Evolutionary conservation across 176 grass and related monocot genomes (phyloP).

Genomic region (Musa troglodytarum): DNA sequence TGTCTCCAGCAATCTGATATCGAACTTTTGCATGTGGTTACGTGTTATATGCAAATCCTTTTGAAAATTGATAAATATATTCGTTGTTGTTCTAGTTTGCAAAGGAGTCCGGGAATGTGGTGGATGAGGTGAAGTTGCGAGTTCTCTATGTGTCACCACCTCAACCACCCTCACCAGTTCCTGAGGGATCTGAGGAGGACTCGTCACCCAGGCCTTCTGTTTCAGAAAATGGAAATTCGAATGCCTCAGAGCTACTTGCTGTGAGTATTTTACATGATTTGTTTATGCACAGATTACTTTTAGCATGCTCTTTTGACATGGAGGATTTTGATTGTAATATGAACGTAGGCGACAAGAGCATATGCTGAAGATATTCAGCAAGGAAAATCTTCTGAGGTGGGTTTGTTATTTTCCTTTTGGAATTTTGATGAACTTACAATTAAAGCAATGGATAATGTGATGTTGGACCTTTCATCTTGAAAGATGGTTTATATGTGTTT

Average conservation of each 20-base stretch:
- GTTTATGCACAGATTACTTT: conserved; percentile 8
- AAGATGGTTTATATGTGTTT: background rate
- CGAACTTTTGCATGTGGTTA: background rate
- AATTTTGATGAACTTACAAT: background rate
- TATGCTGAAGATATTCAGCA: conserved; percentile 31
- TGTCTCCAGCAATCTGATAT: background rate
- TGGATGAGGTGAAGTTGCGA: conserved; percentile 80
- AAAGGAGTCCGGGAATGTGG: conserved; percentile 62
- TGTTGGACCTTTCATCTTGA: background rate
- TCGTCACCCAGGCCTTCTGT: conserved; percentile 45
- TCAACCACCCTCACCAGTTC: conserved; percentile 59
- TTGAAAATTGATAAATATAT: background rate
- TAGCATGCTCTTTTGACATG: conserved; percentile 3
- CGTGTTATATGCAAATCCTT: too few species aligned
- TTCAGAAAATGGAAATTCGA: conserved; percentile 48
- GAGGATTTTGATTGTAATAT: conserved; percentile 15
- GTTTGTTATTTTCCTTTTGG: background rate
- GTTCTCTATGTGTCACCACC: conserved; percentile 64
- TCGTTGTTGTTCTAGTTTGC: conserved; percentile 34
- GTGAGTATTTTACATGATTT: conserved; percentile 17
- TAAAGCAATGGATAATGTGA: background rate
- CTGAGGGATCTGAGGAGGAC: conserved; percentile 70
- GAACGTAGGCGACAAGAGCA: conserved; percentile 46
- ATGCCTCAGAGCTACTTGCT: conserved; percentile 20
- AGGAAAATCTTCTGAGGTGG: conserved; percentile 34